These are phyloP conservation scores for Suillus fuscotomentosus DNA, from an alignment of 768 basidiomycete species.

Conservation along the genomic window DNA sequence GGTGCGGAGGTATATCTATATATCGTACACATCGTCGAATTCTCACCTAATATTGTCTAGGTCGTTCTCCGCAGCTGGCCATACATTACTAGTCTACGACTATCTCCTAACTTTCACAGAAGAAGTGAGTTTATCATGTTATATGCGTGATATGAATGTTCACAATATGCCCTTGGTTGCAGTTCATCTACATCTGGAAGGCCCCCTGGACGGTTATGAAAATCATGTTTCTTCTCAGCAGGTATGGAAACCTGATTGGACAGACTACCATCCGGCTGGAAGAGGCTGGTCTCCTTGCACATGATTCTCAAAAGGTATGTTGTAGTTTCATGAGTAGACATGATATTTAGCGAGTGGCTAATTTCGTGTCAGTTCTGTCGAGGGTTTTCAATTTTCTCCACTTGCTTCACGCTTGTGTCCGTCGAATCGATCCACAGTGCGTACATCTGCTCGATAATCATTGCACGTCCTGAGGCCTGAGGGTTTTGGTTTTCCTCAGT, in stretches of 20 bases:
- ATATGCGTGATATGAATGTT: no score
- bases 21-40: neutral
- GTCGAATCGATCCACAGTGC: constrained; percentile 7
- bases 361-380: constrained; percentile 1
- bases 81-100: constrained; percentile 15
- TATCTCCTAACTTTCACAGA: constrained; percentile 13
- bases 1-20: constrained; percentile 1
- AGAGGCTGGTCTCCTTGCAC: constrained; percentile 6
- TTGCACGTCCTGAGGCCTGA: neutral
- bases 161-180: neutral
- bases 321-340: neutral
- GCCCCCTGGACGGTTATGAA: constrained; percentile 13
- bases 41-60: constrained; percentile 4
- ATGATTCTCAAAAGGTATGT: constrained; percentile 6
- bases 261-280: constrained; percentile 10
- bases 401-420: neutral
- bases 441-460: neutral
- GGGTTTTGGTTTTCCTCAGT: neutral
- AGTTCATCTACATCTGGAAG: constrained; percentile 17
- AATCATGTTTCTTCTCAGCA: constrained; percentile 13
- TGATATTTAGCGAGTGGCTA: neutral
- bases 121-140: constrained; percentile 9
- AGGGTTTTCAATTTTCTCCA: neutral
- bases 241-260: constrained; percentile 16
- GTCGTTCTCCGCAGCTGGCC: constrained; percentile 8